A percentile compares a stretch with the other conserved stretches of the same genome.
Evolutionary conservation across 768 basidiomycete genomes (phyloP).

Genomic region (Russula vinacea): DNA sequence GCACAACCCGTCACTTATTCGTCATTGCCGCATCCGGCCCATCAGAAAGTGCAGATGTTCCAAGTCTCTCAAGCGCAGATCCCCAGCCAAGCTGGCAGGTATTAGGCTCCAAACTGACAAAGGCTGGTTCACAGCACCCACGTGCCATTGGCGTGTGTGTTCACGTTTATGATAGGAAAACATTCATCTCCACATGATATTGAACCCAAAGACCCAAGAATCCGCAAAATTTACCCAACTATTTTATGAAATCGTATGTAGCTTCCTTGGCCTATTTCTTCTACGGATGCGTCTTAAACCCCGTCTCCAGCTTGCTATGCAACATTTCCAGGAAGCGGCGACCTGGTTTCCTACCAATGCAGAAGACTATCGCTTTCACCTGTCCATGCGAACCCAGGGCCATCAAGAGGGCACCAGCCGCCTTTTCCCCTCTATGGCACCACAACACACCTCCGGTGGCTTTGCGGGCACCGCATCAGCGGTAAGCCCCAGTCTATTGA

Average conservation of each 20-base stretch:
- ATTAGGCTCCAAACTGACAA: constrained; percentile 21
- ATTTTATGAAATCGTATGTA: constrained; percentile 27
- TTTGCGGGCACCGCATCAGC: constrained; percentile 10
- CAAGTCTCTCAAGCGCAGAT: constrained; percentile 21
- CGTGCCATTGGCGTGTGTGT: constrained; percentile 17
- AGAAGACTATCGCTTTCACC: constrained; percentile 22
- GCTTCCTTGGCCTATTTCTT: background rate
- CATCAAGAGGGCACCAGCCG: constrained; percentile 8
- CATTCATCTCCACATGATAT: constrained; percentile 31
- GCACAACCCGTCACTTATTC: constrained; percentile 30
- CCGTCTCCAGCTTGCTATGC: constrained; percentile 20
- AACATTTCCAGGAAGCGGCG: constrained; percentile 16
- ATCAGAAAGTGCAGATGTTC: constrained; percentile 21
- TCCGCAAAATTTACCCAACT: constrained; percentile 16
- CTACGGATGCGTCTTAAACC: background rate
- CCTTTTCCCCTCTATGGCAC: constrained; percentile 4
- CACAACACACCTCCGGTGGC: constrained; percentile 5
- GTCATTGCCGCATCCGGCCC: constrained; percentile 29
- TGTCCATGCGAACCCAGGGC: constrained; percentile 21
- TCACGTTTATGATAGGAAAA: constrained; percentile 25
- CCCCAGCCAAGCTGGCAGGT: constrained; percentile 18
- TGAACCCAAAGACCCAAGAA: constrained; percentile 23
- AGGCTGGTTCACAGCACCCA: constrained; percentile 20
- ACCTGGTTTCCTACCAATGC: constrained; percentile 25
- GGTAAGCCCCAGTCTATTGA: constrained; percentile 24